Conservation (phyloP, 371 early-diverging fungal species). For the Synchytrium microbalum region DNA sequence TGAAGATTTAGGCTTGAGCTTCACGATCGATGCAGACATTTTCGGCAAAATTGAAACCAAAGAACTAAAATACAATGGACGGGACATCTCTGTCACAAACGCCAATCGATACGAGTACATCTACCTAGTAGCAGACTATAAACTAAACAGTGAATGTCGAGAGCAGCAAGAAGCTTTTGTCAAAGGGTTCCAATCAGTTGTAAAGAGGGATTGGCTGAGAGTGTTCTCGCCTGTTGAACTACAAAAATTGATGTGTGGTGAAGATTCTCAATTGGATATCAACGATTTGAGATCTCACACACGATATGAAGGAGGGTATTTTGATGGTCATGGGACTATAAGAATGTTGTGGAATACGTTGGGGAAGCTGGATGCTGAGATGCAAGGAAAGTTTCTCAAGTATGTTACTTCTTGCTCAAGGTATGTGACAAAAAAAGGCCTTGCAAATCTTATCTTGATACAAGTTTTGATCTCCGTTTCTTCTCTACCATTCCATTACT, state of each 20-base stretch:
- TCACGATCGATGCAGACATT: slow-evolving; percentile 26
- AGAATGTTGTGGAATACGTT: slow-evolving; percentile 20
- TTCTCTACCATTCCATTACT: background rate
- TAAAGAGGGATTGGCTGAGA: slow-evolving; percentile 20
- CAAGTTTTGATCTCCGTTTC: background rate
- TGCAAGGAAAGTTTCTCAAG: slow-evolving; percentile 21
- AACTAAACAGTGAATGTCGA: slow-evolving; percentile 31
- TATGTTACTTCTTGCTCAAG: slow-evolving; percentile 24
- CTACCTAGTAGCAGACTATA: slow-evolving; percentile 25
- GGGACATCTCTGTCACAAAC: slow-evolving; percentile 21
- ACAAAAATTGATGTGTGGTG: slow-evolving; percentile 22
- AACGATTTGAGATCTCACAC: slow-evolving; percentile 18
- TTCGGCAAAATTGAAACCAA: slow-evolving; percentile 24
- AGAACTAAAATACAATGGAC: slow-evolving; percentile 26
- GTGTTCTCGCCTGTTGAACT: slow-evolving; percentile 23
- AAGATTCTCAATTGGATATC: slow-evolving; percentile 15
- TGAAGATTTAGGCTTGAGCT: slow-evolving; percentile 27
- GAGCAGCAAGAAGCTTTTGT: slow-evolving; percentile 28
- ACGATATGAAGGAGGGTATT: slow-evolving; percentile 28
- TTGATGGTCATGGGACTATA: slow-evolving; percentile 29
- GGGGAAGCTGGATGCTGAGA: slow-evolving; percentile 22
- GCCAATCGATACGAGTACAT: slow-evolving; percentile 28
- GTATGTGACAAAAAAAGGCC: background rate
- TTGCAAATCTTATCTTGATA: background rate
- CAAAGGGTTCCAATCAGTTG: slow-evolving; percentile 27